Percentiles rank a stretch among this genome's conserved stretches.
phyloP scores from a whole-genome alignment of 345 rosid species.

The Theobroma cacao region DNA sequence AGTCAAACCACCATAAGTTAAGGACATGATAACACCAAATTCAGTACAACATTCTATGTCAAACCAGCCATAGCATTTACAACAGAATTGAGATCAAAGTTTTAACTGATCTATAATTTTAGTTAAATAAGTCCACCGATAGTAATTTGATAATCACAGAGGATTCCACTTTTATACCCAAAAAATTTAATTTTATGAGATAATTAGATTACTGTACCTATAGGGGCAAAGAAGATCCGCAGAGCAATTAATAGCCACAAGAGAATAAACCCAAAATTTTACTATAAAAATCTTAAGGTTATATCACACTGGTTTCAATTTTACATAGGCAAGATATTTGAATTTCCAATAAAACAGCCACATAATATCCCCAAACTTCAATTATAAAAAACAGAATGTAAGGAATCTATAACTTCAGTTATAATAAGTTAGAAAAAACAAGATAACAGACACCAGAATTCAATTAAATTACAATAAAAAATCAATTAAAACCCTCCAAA shows the following conservation, averaged over 20 bases:
- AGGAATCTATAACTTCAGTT: neutral
- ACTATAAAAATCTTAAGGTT: neutral
- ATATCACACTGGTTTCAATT: neutral
- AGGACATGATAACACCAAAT: neutral
- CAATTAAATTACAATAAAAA: neutral
- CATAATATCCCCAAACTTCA: neutral
- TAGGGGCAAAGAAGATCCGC: neutral
- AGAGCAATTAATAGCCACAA: neutral
- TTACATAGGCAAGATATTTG: neutral
- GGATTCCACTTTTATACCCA: neutral
- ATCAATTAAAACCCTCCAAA: neutral
- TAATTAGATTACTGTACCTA: neutral
- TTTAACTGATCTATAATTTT: neutral
- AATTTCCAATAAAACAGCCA: neutral
- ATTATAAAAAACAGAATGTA: neutral
- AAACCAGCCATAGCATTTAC: neutral
- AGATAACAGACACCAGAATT: neutral
- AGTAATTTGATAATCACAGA: neutral
- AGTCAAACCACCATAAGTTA: neutral
- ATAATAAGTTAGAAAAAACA: neutral
- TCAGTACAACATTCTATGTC: neutral
- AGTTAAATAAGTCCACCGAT: neutral
- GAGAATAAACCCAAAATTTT: neutral
- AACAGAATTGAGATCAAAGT: constrained; percentile 2
- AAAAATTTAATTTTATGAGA: neutral